Evolutionary conservation across 768 basidiomycete species (phyloP).

Genomic region (Daedaleopsis nitida): DNA sequence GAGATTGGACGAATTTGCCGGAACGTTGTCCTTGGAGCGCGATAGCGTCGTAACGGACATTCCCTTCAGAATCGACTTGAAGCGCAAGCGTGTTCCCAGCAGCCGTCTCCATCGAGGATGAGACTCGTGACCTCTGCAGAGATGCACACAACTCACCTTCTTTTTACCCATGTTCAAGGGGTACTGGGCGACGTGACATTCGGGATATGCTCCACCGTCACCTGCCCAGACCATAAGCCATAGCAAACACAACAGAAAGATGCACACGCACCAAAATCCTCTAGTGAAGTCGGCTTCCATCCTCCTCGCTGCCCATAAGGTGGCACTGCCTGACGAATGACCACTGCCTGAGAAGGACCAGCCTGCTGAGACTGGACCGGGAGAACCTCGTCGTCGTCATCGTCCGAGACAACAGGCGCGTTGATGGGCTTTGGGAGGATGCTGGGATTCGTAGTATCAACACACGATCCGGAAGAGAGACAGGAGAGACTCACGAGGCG

Average conservation of each 20-base stretch:
- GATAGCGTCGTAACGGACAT: slow-evolving; percentile 96
- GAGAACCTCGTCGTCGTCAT: slow-evolving; percentile 55
- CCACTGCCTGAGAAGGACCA: slow-evolving; percentile 41
- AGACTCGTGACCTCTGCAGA: not conserved
- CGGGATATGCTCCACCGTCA: slow-evolving; percentile 87
- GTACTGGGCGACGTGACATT: slow-evolving; percentile 97
- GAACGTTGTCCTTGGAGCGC: slow-evolving; percentile 92
- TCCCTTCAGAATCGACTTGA: slow-evolving; percentile 95
- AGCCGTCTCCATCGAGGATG: slow-evolving; percentile 55
- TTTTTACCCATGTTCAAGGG: slow-evolving; percentile 94
- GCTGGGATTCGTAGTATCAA: slow-evolving; percentile 38
- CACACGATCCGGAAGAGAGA: not conserved
- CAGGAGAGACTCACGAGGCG: slow-evolving; percentile 62
- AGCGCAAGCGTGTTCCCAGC: slow-evolving; percentile 94
- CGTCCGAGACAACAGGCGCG: slow-evolving; percentile 53
- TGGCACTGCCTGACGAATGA: slow-evolving; percentile 61
- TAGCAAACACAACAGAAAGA: slow-evolving; percentile 9
- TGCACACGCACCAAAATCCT: slow-evolving; percentile 74
- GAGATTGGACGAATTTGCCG: slow-evolving; percentile 87
- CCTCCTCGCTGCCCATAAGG: slow-evolving; percentile 83
- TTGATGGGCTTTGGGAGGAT: slow-evolving; percentile 69
- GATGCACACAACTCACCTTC: slow-evolving; percentile 59
- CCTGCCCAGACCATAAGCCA: slow-evolving; percentile 39
- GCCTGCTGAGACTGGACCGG: slow-evolving; percentile 31
- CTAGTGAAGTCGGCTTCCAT: slow-evolving; percentile 83